These are phyloP conservation scores for Buddleja alternifolia DNA, from an alignment of 257 asterid species.

Conservation along the genomic window DNA sequence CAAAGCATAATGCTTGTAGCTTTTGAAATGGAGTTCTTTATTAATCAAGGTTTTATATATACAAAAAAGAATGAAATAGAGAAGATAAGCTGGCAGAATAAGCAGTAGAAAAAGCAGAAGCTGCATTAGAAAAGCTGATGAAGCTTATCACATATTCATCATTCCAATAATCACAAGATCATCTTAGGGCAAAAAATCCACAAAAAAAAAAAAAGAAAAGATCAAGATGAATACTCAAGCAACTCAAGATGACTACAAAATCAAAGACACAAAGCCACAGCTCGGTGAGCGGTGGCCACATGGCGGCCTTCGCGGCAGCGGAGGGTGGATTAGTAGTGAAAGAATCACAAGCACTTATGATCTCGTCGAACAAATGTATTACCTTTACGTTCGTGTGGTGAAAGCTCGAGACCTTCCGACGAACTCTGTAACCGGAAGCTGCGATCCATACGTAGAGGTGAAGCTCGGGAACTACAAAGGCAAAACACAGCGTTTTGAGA, in stretches of 20 bases:
- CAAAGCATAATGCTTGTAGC: constrained; percentile 27
- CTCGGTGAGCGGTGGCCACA: constrained; percentile 82
- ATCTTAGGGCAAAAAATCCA: no score
- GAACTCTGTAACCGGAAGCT: constrained; percentile 60
- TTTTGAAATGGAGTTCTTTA: not conserved
- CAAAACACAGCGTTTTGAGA: constrained; percentile 64
- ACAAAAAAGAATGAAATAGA: not conserved
- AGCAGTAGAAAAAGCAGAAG: not conserved
- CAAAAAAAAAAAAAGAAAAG: no score
- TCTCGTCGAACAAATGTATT: constrained; percentile 85
- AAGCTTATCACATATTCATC: not conserved
- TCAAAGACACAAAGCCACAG: constrained; percentile 72
- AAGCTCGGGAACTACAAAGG: constrained; percentile 82
- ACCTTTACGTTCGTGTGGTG: constrained; percentile 78
- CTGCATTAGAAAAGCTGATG: not conserved
- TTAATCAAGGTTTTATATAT: not conserved
- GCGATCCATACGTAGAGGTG: constrained; percentile 82
- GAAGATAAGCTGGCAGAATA: constrained; percentile 1
- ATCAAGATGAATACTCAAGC: constrained; percentile 38
- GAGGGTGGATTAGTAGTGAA: constrained; percentile 66
- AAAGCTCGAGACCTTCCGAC: constrained; percentile 68
- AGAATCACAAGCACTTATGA: constrained; percentile 71
- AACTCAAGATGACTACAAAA: constrained; percentile 54
- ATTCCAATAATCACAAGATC: not conserved
- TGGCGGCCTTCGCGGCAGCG: constrained; percentile 67